Base-by-base conservation (phyloP, 2,329 filamentous ascomycete species). In the Exophiala bonariae region DNA sequence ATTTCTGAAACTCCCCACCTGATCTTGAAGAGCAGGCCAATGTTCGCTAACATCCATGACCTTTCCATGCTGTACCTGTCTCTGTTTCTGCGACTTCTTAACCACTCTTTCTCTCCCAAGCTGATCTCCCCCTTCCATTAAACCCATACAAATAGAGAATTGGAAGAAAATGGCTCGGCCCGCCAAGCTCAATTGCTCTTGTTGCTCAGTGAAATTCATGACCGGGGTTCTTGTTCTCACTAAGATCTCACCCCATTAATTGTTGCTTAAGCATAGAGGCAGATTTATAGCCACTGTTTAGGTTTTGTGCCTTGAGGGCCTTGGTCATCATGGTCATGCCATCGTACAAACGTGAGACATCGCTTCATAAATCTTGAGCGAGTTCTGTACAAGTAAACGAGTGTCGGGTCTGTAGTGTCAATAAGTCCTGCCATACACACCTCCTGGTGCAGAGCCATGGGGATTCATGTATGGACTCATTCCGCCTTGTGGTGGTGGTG, bases 281-380 rank as follows among this genome's bases (percentile, higher is more conserved):
- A 26, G 23, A 6, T 6, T 26, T 26, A 6, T 6, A 6, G 6
- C 11, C 23, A 11, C 23, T 26, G 23, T 11, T 26, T 26, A 26
- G 23, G 6, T 6, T 38, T 38, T 38, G 42, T 44, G 40, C n/a
- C n/a, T n/a, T n/a, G n/a, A n/a, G n/a, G n/a, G n/a, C n/a, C n/a
- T n/a, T 26, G 6, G 23, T 26, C 23, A 26, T 26, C 6, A 26
- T 26, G 23, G 41, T 55, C 52, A 49, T 55, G 45, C 42, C 45
- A 42, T 52, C 48, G 49, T 55, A 44, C 45, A 52, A 47, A 46
- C 41, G 50, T 54, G 40, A 32, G 35, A 35, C 31, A 36, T 41
- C 45, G 16, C 14, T 33, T 32, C 18, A 14, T 20, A n/a, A 9
- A 14, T n/a, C 14, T 14, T 34, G 28, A 6, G 32, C 32, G 28